phyloP scores from a whole-genome alignment of 495 filamentous ascomycete species.

The Parmelia sp. region DNA sequence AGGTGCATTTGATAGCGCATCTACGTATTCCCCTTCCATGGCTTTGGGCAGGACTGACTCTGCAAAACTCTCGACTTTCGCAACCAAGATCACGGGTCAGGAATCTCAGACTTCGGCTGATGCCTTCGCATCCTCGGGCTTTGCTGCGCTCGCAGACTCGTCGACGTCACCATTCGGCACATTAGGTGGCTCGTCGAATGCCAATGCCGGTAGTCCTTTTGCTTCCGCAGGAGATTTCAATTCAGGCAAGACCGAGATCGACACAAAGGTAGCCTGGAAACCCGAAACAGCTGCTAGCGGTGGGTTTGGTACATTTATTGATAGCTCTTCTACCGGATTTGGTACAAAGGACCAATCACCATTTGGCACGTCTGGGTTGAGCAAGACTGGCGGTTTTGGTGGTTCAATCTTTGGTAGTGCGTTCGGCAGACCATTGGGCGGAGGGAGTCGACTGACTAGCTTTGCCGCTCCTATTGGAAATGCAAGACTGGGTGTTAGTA shows the following conservation, averaged over 20 bases:
- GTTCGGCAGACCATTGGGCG: constrained; percentile 50
- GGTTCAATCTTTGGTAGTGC: constrained; percentile 43
- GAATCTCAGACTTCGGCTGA: constrained; percentile 40
- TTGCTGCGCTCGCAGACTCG: constrained; percentile 48
- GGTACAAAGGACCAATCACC: constrained; percentile 26
- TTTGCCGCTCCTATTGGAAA: constrained; percentile 62
- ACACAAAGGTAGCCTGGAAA: background rate
- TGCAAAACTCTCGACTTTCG: constrained; percentile 23
- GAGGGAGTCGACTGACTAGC: constrained; percentile 48
- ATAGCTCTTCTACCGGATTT: constrained; percentile 31
- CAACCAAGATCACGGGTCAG: constrained; percentile 20
- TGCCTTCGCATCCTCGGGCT: constrained; percentile 48
- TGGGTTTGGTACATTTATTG: constrained; percentile 10
- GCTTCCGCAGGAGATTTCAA: background rate
- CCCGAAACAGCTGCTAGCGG: constrained; percentile 19
- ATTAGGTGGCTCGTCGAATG: constrained; percentile 35
- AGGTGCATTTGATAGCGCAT: constrained; percentile 50
- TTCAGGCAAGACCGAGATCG: background rate
- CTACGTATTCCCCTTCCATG: constrained; percentile 45
- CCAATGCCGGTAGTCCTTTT: constrained; percentile 17
- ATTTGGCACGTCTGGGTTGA: constrained; percentile 29
- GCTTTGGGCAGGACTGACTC: constrained; percentile 12
- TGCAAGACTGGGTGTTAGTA: constrained; percentile 44
- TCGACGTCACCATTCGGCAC: constrained; percentile 53
- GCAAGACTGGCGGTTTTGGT: constrained; percentile 34